These are phyloP conservation scores for Fusarium sp. DNA, from an alignment of 2,329 filamentous ascomycete genomes.

Conservation along the genomic window DNA sequence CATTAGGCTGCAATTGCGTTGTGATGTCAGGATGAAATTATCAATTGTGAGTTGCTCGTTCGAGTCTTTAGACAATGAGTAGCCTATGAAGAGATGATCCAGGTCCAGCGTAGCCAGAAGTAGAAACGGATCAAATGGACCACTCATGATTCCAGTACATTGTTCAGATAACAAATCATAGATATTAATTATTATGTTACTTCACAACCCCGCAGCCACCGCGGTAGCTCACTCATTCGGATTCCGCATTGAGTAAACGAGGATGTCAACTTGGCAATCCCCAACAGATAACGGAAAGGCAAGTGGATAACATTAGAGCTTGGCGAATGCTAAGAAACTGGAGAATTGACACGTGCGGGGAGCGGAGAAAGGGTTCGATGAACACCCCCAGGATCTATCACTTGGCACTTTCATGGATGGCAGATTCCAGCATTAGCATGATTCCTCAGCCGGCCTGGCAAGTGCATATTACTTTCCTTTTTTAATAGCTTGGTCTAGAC, in stretches of 20 bases:
- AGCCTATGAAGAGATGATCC: neutral
- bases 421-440: neutral
- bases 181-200: too few relatives aligned
- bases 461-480: neutral
- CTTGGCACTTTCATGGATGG: neutral
- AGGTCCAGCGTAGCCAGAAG: neutral
- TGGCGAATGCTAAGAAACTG: neutral
- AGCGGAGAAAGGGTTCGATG: neutral
- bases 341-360: neutral
- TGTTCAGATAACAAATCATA: neutral
- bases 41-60: neutral
- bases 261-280: neutral
- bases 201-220: neutral
- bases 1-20: neutral
- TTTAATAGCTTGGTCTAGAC: neutral
- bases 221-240: constrained; percentile 10
- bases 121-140: too few relatives aligned
- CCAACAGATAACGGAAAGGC: neutral
- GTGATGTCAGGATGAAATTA: accelerated
- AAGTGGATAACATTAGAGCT: constrained; percentile 55
- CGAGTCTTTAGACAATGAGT: neutral
- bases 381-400: neutral
- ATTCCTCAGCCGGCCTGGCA: neutral
- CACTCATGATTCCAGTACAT: neutral
- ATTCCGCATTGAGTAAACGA: neutral